Evolutionary conservation across 768 basidiomycete genomes (phyloP), one percentile per base, ranked within the genome.

Genomic region (Hygrocybe coccinea): DNA sequence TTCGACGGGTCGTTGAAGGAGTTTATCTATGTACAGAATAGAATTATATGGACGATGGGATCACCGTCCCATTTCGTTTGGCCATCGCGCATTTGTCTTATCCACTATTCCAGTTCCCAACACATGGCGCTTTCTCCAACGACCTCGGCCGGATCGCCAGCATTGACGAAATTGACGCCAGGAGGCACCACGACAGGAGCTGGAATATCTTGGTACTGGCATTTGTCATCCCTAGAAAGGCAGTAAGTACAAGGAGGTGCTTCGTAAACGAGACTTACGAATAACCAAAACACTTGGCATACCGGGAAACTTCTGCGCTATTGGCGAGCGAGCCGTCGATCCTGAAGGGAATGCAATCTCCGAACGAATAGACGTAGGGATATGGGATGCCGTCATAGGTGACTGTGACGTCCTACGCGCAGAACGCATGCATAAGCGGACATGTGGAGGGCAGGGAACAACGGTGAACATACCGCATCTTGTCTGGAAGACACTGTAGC

Each of bases 161-260:
- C 49, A 14, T 50, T 50, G 24, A 50, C 12, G 29, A 50, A 50
- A 37, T 50, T 50, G 11, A 50, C 49, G 36, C 49, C 49, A 11
- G 49, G 49, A 14, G 49, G 49, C 4, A 50, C 49, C 11, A 50
- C n/a, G 24, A 50, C 49, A 9, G 49, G 49, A 9, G 36, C 21
- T 15, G 49, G 49, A 3, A 12, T 34, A 10, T 25, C 33, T 50
- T 50, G 49, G 29, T 50, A 22, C 21, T 34, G 49, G 29, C 49
- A 50, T 2, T 34, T 34, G 29, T 9, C n/a, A 34, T 50, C 49
- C 14, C 49, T 50, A 14, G 9, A 34, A 6, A 14, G 29, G 44
- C 11, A 4, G 49, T 12, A 2, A 50, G 15, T 17, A 10, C 25
- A 11, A 25, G 15, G 29, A 6, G 25, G 12, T n/a, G n/a, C 19